Conservation (phyloP, 2,329 filamentous ascomycete genomes). For the Furcasterigmium furcatum region DNA sequence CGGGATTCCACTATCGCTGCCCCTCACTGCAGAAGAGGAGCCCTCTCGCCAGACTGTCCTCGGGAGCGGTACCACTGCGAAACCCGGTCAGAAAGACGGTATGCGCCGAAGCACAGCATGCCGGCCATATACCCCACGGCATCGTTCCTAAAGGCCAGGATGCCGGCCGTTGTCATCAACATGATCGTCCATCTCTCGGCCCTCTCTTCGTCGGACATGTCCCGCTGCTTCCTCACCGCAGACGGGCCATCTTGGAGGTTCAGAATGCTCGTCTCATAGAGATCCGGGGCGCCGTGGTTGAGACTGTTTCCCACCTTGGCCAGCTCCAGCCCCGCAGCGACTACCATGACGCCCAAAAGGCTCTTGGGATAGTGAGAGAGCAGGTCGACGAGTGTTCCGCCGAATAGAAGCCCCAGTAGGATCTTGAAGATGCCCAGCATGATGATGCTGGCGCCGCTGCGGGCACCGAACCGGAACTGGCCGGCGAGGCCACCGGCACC, state of each 20-base stretch:
- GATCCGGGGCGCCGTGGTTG: constrained; percentile 64
- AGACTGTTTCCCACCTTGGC: constrained; percentile 81
- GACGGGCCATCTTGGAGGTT: constrained; percentile 16
- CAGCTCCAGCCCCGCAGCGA: constrained; percentile 85
- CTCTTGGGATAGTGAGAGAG: constrained; percentile 71
- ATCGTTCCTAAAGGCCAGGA: constrained; percentile 87
- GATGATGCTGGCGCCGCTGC: constrained; percentile 81
- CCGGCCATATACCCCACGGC: constrained; percentile 83
- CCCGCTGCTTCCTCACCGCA: constrained; percentile 40
- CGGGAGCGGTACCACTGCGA: constrained; percentile 31
- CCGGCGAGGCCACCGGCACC: constrained; percentile 88
- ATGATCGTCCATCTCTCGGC: constrained; percentile 82
- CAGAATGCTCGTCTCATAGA: constrained; percentile 51
- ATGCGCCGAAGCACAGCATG: constrained; percentile 72
- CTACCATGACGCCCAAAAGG: constrained; percentile 81
- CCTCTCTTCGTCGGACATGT: constrained; percentile 64
- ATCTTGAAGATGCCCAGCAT: constrained; percentile 76
- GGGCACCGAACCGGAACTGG: constrained; percentile 87
- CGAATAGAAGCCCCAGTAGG: constrained; percentile 70
- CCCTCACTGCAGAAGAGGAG: constrained; percentile 19
- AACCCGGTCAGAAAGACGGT: constrained; percentile 45
- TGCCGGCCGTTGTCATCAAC: constrained; percentile 79
- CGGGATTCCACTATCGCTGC: too few relatives aligned
- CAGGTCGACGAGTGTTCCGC: constrained; percentile 68
- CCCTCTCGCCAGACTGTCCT: constrained; percentile 21